Evolutionary conservation across 2,329 filamentous ascomycete genomes (phyloP), one percentile per base, ranked within the genome.

Genomic region (Meredithiella fracta): DNA sequence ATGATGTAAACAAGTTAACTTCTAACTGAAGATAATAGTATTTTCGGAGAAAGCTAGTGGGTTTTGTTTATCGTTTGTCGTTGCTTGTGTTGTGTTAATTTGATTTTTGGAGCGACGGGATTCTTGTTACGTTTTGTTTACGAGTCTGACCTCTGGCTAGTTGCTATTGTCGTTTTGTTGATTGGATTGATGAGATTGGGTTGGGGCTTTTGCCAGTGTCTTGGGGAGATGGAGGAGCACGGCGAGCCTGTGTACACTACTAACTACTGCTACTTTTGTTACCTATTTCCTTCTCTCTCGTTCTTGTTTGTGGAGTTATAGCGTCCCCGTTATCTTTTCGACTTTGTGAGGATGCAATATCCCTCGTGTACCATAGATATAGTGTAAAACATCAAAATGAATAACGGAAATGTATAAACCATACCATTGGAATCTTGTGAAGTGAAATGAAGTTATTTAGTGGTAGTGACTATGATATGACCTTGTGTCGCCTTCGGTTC

Each of bases 1-100:
- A 78, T 79, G 76, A 79, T 79, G 76, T 79, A 76, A 76, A 64
- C 67, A 59, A 60, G 50, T 53, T 60, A 29, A 9, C 40, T 20
- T 9, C 25, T 20, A 44, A 14, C n/a, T 7, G 11, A 31, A 9
- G 20, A 42, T 11, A 50, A 29, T 53, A n/a, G 31, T 25, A n/a
- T 42, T 40, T 23, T 54, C 49, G 4, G 42, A 34, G 20, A 11
- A 9, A 31, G 38, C 37, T 23, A 53, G 25, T 20, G 8, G 49
- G 15, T 51, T 26, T 42, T 40, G 31, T 53, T 54, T 49, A 38
- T 50, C 37, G 42, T 49, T 47, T 37, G 4, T 47, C 17, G 25
- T 42, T n/a, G 17, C n/a, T 22, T 37, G 25, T 29, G 11, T n/a
- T 29, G n/a, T n/a, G n/a, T n/a, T n/a, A n/a, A 20, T 38, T 34